Evolutionary conservation across 2,329 filamentous ascomycete species (phyloP).

Genomic region (Aspergillus calidoustus): DNA sequence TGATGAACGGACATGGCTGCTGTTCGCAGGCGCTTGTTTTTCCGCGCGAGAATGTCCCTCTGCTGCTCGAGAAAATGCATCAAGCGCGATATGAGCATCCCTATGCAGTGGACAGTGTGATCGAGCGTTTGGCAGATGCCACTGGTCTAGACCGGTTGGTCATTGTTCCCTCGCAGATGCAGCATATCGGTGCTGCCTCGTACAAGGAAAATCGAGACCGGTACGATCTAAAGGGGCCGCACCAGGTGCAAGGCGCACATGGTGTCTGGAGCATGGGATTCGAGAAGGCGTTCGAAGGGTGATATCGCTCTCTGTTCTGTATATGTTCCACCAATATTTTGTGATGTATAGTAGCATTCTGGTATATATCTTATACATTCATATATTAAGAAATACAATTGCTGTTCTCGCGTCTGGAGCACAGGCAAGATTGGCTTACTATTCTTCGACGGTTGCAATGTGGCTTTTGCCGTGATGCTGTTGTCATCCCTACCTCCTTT

Average conservation of each 20-base stretch:
- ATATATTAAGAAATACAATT: too few relatives aligned
- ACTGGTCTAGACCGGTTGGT: slow-evolving; percentile 24
- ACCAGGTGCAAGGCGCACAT: slow-evolving; percentile 28
- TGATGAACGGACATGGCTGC: slow-evolving; percentile 51
- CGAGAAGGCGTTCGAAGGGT: slow-evolving; percentile 23
- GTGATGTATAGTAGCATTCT: background rate
- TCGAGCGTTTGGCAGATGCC: slow-evolving; percentile 25
- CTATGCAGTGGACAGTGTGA: slow-evolving; percentile 27
- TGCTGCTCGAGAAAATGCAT: slow-evolving; percentile 23
- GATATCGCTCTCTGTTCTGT: background rate
- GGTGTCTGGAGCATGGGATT: slow-evolving; percentile 33
- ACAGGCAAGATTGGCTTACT: background rate
- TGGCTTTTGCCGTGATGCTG: background rate
- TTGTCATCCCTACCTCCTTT: background rate
- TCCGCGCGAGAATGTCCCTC: slow-evolving; percentile 35
- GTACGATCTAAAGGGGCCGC: slow-evolving; percentile 24
- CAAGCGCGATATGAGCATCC: slow-evolving; percentile 20
- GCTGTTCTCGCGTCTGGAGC: too few relatives aligned
- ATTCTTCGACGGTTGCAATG: background rate
- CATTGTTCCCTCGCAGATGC: slow-evolving; percentile 31
- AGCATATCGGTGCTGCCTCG: slow-evolving; percentile 30
- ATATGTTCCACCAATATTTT: background rate
- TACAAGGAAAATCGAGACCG: slow-evolving; percentile 29
- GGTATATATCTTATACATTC: background rate
- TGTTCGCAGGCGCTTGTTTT: slow-evolving; percentile 53